Base-by-base conservation (phyloP, 2,329 filamentous ascomycete genomes). In the Periconia digitata region DNA sequence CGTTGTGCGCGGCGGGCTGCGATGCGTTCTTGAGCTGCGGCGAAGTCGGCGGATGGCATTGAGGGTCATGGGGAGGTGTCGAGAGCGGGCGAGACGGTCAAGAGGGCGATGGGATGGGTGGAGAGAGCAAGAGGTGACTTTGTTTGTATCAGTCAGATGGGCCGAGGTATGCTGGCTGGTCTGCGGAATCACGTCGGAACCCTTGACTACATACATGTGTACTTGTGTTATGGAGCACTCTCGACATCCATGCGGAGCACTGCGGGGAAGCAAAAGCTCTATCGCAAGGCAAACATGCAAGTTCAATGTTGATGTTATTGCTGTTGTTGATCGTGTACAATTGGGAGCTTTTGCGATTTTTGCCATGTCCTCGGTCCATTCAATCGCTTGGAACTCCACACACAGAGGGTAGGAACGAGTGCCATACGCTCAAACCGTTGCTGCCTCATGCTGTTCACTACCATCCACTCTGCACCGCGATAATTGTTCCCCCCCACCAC, bases 21-120 rank as follows among this genome's bases (percentile, higher is more conserved):
- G 51, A 96, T 85, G 70, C 92, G 89, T 75, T 89, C 82, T 76
- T 96, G 92, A 57, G 92, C 92, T 71, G 90, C 87, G 72, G 89
- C 86, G 75, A 96, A 96, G 74, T 88, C 88, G 67, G 80, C 76
- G 46, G 79, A 77, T 47, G 57, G 62, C 67, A 70, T 70, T 58
- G 53, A 50, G 49, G 51, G 41, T 44, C 58, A 63, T 60, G 54
- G 55, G 37, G 40, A 17, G 23, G 23, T 27, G 3, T 43, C 15
- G 23, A 35, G 32, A 24, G 37, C 13, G 40, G 40, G 3, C 10
- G 27, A 15, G 10, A 32, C 27, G 27, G 27, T 32, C n/a, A 35
- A 13, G 39, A 21, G 23, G 24, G 49, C 27, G 40, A 16, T 6
- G 27, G 13, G 37, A 21, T 40, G 8, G 41, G 37, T 40, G 41